Evolutionary conservation across 179 eudicot species (phyloP).

Genomic region (Vitellaria paradoxa): DNA sequence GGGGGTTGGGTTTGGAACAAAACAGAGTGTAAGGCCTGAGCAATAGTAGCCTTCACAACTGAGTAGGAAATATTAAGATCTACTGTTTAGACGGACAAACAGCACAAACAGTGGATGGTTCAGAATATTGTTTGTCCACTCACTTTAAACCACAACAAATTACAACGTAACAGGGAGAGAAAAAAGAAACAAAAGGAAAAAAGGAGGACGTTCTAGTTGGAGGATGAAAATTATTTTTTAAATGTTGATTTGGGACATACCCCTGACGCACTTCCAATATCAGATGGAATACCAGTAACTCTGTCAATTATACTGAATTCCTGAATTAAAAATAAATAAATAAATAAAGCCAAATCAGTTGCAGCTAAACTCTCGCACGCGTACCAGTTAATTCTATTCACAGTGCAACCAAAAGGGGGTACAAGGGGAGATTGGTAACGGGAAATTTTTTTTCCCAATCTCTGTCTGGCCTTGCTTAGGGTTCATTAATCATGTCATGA

Average conservation of each 20-base stretch:
- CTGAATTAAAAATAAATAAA: neutral
- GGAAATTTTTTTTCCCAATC: neutral
- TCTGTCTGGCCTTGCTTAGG: neutral
- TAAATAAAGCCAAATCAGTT: too few relatives aligned
- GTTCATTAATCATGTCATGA: constrained; percentile 12
- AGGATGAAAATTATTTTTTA: neutral
- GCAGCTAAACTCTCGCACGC: neutral
- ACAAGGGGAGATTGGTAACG: neutral
- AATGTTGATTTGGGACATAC: neutral
- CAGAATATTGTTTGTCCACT: neutral
- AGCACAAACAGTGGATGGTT: neutral
- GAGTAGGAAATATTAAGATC: neutral
- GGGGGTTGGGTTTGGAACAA: too few relatives aligned
- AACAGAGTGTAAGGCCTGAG: neutral
- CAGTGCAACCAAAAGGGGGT: constrained; percentile 1
- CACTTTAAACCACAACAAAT: neutral
- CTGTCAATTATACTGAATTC: neutral
- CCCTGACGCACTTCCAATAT: neutral
- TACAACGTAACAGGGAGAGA: neutral
- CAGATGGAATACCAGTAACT: neutral
- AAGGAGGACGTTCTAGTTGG: neutral
- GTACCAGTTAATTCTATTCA: constrained; percentile 16
- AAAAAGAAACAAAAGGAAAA: neutral
- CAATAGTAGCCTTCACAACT: neutral
- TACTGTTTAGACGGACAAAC: neutral